Evolutionary conservation across 1,284 basidiomycete species (phyloP), one percentile per base, ranked within the genome.

Genomic region (Neonothopanus nambi): DNA sequence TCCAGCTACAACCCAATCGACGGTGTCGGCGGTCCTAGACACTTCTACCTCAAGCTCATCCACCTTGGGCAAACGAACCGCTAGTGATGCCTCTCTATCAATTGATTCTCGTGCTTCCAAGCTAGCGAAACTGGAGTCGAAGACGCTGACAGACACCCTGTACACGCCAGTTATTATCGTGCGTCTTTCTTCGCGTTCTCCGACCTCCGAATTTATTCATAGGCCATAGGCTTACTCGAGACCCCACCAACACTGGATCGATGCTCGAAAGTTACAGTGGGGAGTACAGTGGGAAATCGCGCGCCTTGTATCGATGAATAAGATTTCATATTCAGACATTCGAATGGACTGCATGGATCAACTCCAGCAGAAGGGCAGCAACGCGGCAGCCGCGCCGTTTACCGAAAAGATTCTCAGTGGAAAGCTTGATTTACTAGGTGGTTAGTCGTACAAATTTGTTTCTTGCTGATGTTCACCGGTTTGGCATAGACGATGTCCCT

Each of bases 251-350:
- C 49, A 58, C 7, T 53, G 59, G 43, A 67, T 71, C 46, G 56
- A 69, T 12, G 21, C 35, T 6, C 60, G 61, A 33, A 59, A 63
- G 3, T 57, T 76, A 8, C 64, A 67, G 8, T 73, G 68, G 52
- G 74, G 75, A 11, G 71, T 70, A 18, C 72, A 71, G 52, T 77
- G 71, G 57, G 71, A 75, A 51, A 72, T 77, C 38, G 71, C 70
- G 1, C 65, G 72, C 6, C 61, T 70, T 12, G 61, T 72, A 37
- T 68, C 67, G 15, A 57, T 57, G 5, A 56, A 57, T 3, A 57
- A 57, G 15, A 45, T 69, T 3, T 17, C 52, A 5, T 71, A 68
- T 37, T 61, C 62, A 1, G 53, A 63, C 6, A 57, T 75, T 17
- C 33, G 40, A 5, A 48, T 68, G 17, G 49, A 59, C 5, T 50